phyloP scores from a whole-genome alignment of 176 grass and related monocot species.

The Avena sativa region DNA sequence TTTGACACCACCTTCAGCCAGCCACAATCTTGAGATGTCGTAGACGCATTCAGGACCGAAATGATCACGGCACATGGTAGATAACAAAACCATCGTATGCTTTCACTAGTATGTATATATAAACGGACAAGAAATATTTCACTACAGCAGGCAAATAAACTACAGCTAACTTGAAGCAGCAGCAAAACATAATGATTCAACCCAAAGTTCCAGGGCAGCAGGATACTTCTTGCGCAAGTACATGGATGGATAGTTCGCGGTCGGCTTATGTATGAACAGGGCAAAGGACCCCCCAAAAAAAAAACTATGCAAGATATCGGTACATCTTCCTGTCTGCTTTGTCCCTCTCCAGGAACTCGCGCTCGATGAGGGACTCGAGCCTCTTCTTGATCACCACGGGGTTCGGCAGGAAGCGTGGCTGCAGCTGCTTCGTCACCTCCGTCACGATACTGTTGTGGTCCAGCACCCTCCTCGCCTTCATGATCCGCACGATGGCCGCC shows the following conservation, averaged over 20 bases:
- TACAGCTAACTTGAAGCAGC: not conserved
- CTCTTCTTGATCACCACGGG: slow-evolving; percentile 75
- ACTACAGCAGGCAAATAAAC: not conserved
- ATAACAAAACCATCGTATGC: too few species aligned
- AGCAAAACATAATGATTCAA: slow-evolving; percentile 16
- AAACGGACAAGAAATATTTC: not conserved
- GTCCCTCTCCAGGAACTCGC: slow-evolving; percentile 72
- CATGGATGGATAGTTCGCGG: slow-evolving; percentile 19
- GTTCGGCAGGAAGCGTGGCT: slow-evolving; percentile 65
- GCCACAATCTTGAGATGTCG: too few species aligned
- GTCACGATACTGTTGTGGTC: slow-evolving; percentile 58
- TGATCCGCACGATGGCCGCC: slow-evolving; percentile 63
- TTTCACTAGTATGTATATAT: not conserved
- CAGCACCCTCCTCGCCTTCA: slow-evolving; percentile 61
- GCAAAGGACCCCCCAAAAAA: not conserved
- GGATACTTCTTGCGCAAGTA: slow-evolving; percentile 19
- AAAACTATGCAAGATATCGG: slow-evolving; percentile 45
- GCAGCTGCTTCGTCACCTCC: slow-evolving; percentile 61
- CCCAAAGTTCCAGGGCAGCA: slow-evolving; percentile 10
- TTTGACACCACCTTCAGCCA: too few species aligned
- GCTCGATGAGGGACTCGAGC: slow-evolving; percentile 69
- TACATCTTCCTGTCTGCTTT: slow-evolving; percentile 68
- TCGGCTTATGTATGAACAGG: slow-evolving; percentile 24
- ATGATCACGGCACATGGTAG: not conserved
- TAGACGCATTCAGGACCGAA: not conserved